Percentiles rank a stretch among this genome's conserved stretches.
Conservation (phyloP, 2,329 filamentous ascomycete genomes). For the Aspergillus melleus region DNA sequence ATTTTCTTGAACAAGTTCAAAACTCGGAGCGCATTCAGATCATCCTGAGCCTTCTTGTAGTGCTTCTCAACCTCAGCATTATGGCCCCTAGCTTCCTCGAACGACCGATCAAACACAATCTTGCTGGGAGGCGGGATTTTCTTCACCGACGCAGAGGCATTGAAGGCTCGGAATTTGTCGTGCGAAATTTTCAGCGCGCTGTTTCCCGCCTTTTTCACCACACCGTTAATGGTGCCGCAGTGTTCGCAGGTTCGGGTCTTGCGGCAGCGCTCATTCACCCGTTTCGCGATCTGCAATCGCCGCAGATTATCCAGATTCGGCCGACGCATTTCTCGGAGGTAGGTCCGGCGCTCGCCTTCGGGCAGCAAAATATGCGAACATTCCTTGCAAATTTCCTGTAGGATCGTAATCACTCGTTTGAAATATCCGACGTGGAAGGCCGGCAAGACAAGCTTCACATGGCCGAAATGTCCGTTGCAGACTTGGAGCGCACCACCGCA, state of each 20-base stretch:
- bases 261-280: constrained; percentile 83
- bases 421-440: constrained; percentile 96
- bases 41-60: constrained; percentile 87
- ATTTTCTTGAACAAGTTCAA: constrained; percentile 91
- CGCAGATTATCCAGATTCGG: constrained; percentile 85
- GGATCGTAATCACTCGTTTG: constrained; percentile 84
- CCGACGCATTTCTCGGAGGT: constrained; percentile 75
- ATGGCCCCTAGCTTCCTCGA: constrained; percentile 72
- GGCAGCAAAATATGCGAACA: constrained; percentile 82
- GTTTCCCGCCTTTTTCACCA: constrained; percentile 81
- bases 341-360: constrained; percentile 74
- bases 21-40: constrained; percentile 84
- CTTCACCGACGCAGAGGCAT: constrained; percentile 80
- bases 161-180: constrained; percentile 86
- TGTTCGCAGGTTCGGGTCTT: constrained; percentile 81
- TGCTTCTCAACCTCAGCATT: constrained; percentile 88
- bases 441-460: constrained; percentile 85
- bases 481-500: constrained; percentile 78
- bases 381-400: constrained; percentile 96
- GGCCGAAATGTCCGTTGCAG: constrained; percentile 94
- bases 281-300: constrained; percentile 79
- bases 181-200: constrained; percentile 89
- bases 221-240: constrained; percentile 81
- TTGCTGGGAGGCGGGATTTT: constrained; percentile 83
- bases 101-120: constrained; percentile 80